Conservation (phyloP, 805 yeast species). For the Lipomyces orientalis region DNA sequence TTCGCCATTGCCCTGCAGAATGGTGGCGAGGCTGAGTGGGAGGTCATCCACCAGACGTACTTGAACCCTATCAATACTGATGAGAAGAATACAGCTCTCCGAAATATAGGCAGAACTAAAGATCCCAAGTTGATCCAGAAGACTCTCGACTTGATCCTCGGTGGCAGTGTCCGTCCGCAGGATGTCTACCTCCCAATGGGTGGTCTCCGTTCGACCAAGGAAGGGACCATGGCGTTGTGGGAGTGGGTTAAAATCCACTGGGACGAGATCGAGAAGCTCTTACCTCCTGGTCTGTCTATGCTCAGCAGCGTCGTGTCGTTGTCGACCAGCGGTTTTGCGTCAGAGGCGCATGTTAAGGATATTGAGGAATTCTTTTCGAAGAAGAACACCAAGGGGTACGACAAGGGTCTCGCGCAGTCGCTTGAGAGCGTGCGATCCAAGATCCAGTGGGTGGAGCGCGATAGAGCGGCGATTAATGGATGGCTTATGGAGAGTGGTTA, state of each 20-base stretch:
- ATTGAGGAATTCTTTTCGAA: constrained; percentile 54
- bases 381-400: constrained; percentile 61
- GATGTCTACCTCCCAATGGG: constrained; percentile 79
- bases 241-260: constrained; percentile 72
- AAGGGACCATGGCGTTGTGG: constrained; percentile 76
- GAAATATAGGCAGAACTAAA: constrained; percentile 68
- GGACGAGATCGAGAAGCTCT: constrained; percentile 65
- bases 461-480: constrained; percentile 37
- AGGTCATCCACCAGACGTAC: constrained; percentile 65
- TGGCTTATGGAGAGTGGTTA: constrained; percentile 41
- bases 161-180: constrained; percentile 66
- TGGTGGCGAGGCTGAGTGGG: constrained; percentile 69
- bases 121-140: constrained; percentile 58
- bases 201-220: constrained; percentile 66
- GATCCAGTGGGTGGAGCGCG: constrained; percentile 57
- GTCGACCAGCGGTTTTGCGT: constrained; percentile 66
- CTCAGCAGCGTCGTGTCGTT: constrained; percentile 73
- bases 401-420: constrained; percentile 62
- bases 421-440: constrained; percentile 60
- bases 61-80: constrained; percentile 64
- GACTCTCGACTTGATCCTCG: constrained; percentile 61
- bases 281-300: constrained; percentile 85
- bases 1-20: constrained; percentile 68
- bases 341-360: constrained; percentile 51
- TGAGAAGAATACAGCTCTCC: constrained; percentile 72